A percentile compares a stretch with the other conserved stretches of the same genome.
These are phyloP conservation scores for Lentinula guzmanii DNA, from an alignment of 768 basidiomycete genomes.

Conservation along the genomic window DNA sequence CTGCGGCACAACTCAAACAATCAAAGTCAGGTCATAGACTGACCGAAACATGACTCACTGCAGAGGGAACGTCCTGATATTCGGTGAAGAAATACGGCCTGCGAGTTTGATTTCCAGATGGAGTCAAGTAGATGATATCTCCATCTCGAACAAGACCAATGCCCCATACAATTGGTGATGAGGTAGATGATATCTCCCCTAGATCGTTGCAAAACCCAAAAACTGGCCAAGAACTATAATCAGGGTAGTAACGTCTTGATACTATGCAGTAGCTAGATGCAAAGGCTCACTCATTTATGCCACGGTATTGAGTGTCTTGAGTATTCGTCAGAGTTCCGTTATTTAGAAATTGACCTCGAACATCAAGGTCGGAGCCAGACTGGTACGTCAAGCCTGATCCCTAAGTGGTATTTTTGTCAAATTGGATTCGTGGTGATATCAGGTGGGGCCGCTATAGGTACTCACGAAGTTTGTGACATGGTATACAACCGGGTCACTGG, in stretches of 20 bases:
- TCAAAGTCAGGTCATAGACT: neutral
- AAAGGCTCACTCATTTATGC: constrained; percentile 5
- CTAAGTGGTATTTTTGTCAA: neutral
- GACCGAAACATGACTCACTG: neutral
- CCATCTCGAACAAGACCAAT: constrained; percentile 12
- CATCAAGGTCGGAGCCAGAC: constrained; percentile 3
- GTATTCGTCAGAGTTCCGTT: neutral
- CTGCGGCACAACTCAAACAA: neutral
- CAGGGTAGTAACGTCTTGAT: neutral
- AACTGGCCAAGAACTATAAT: constrained; percentile 9
- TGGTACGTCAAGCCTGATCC: constrained; percentile 2
- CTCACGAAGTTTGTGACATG: constrained; percentile 4
- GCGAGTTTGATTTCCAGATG: constrained; percentile 5
- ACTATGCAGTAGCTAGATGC: neutral
- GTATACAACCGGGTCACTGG: constrained; percentile 10
- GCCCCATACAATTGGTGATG: constrained; percentile 10
- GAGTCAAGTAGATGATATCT: constrained; percentile 3
- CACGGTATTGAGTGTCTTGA: constrained; percentile 8
- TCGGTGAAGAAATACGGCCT: constrained; percentile 11
- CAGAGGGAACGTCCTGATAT: constrained; percentile 1
- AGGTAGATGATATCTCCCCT: constrained; percentile 5
- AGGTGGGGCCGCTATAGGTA: neutral
- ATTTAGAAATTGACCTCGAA: constrained; percentile 6
- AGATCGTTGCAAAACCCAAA: constrained; percentile 9
- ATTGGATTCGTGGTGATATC: neutral